Evolutionary conservation across 1,284 basidiomycete genomes (phyloP), one percentile per base, ranked within the genome.

Genomic region (Lignosus rhinocerotis): DNA sequence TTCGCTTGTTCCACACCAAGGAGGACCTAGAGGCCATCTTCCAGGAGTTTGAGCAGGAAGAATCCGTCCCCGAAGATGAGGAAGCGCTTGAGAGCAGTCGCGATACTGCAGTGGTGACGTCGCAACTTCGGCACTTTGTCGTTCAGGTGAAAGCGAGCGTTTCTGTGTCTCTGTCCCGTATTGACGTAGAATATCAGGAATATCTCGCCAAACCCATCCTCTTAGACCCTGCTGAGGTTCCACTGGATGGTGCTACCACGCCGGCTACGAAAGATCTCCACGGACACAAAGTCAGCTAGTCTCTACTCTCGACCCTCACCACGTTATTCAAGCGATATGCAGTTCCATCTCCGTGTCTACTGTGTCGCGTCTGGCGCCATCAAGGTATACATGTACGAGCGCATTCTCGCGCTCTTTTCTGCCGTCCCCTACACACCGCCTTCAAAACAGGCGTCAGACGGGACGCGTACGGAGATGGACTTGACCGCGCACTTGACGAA

Each of bases 281-380:
- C 57, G 89, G 90, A 21, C 78, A 84, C 69, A 94, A 94, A 80
- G 91, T 92, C 61, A 66, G 79, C 71, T 50, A 62, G 33, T 60
- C 34, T 34, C 36, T 54, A 53, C 17, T 33, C 59, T 49, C 43
- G 48, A 53, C 51, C 21, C 44, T 51, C 60, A 55, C 64, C 48
- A 47, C 43, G 57, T 58, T 44, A 34, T 58, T 59, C 46, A 57
- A 47, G 57, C 56, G 38, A 56, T 65, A 51, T 61, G 46, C 68
- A 95, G 89, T 99, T 98, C 73, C 97, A 99, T 75, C 82, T 99
- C 43, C 86, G 97, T 39, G 92, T 88, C 2, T 99, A 99, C 72
- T 95, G 95, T 62, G 83, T 98, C 33, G 86, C 94, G 14, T 90
- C 83, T 2, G 90, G 92, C n/a, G 86, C 87, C 33, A 79, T 95